A percentile compares a stretch with the other conserved stretches of the same genome.
phyloP scores from a whole-genome alignment of 2,329 filamentous ascomycete genomes.

The Orbilia brochopaga region DNA sequence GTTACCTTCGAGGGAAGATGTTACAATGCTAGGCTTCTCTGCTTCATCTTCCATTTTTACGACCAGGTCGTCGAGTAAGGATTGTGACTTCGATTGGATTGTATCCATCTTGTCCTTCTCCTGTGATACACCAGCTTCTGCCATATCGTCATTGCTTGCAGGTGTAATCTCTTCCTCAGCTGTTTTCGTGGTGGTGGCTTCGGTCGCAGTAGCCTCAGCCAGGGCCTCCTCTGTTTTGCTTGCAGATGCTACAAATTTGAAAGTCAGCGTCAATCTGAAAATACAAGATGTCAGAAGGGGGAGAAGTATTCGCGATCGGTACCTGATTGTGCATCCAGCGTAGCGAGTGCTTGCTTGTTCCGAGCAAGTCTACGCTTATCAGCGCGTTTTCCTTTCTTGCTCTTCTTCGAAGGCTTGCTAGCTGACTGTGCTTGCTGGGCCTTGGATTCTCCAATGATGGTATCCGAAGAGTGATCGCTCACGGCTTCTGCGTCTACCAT shows the following conservation, averaged over 20 bases:
- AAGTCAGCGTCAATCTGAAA: no score
- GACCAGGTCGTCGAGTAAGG: not conserved
- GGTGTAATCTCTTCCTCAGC: no score
- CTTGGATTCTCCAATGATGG: slow-evolving; percentile 14
- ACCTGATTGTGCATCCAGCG: not conserved
- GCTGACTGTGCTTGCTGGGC: not conserved
- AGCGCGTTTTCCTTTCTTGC: slow-evolving; percentile 1
- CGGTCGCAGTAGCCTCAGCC: no score
- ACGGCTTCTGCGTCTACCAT: slow-evolving; percentile 29
- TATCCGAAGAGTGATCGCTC: slow-evolving; percentile 25
- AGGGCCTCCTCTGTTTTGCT: no score
- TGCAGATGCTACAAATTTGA: no score
- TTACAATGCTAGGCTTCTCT: not conserved
- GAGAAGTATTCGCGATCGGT: not conserved
- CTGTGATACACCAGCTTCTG: no score
- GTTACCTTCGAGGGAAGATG: not conserved
- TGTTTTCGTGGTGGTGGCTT: no score
- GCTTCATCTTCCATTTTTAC: not conserved
- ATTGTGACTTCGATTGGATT: not conserved
- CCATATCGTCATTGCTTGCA: no score
- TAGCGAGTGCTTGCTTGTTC: not conserved
- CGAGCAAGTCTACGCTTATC: slow-evolving; percentile 19
- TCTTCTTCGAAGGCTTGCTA: slow-evolving; percentile 13
- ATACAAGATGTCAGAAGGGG: not conserved
- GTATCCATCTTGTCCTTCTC: no score